Percentiles rank a stretch among this genome's conserved stretches.
These are phyloP conservation scores for Paramecium sonneborni DNA, from an alignment of 73 alveolate genomes.

Conservation along the genomic window DNA sequence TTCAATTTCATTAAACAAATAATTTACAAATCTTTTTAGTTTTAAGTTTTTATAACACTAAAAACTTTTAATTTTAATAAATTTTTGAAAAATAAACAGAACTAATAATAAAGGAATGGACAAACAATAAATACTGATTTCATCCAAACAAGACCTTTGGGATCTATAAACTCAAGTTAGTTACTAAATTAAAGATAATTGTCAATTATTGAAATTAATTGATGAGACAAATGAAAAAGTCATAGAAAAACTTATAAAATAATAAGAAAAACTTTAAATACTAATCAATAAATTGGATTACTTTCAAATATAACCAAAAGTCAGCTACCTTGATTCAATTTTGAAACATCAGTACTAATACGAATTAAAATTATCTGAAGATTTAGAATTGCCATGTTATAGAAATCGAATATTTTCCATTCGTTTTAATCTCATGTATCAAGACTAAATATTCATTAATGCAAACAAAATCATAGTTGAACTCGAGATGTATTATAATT, in stretches of 20 bases:
- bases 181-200: background rate
- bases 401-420: constrained; percentile 43
- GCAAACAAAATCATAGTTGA: constrained; percentile 31
- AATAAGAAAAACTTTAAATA: background rate
- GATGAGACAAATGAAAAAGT: background rate
- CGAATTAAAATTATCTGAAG: background rate
- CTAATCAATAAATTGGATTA: background rate
- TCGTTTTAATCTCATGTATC: background rate
- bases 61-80: background rate
- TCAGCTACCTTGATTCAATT: background rate
- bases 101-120: background rate
- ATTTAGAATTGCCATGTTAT: constrained; percentile 21
- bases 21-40: background rate
- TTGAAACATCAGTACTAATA: background rate
- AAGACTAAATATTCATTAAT: background rate
- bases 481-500: background rate
- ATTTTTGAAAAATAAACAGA: background rate
- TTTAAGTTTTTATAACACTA: background rate
- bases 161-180: background rate
- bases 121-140: background rate
- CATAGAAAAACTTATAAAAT: background rate
- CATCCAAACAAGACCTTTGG: background rate
- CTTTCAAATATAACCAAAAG: background rate
- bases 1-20: background rate
- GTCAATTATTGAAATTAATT: background rate